A percentile compares a stretch with the other conserved stretches of the same genome.
Evolutionary conservation across 352 stramenopile species (phyloP).

Genomic region (Aphanomyces euteiches): DNA sequence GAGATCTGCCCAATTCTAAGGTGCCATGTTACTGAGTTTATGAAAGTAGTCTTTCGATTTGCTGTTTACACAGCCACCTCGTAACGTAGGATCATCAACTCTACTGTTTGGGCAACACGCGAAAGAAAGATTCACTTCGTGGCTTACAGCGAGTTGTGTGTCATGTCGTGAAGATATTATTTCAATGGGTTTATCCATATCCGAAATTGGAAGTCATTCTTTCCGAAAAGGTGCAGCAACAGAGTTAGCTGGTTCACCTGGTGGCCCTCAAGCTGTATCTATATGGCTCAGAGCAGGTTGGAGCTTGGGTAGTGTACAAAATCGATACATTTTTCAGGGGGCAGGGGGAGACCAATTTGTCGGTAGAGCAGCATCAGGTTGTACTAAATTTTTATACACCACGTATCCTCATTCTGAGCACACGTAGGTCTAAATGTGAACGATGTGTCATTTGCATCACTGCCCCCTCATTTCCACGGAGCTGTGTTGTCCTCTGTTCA

Average conservation of each 20-base stretch:
- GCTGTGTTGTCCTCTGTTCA: background rate
- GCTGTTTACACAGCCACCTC: conserved; percentile 1
- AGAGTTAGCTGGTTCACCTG: background rate
- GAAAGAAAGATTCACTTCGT: background rate
- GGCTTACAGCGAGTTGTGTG: background rate
- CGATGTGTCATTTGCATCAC: background rate
- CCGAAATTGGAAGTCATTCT: conserved; percentile 9
- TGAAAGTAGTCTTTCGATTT: background rate
- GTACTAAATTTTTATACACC: background rate
- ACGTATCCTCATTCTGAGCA: background rate
- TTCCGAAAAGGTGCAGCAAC: background rate
- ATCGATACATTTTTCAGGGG: conserved; percentile 1
- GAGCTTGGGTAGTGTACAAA: conserved; percentile 4
- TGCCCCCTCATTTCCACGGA: background rate
- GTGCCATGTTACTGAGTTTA: background rate
- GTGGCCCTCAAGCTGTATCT: background rate
- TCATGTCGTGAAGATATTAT: background rate
- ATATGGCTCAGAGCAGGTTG: conserved; percentile 1
- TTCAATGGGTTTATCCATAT: background rate
- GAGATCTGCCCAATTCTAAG: conserved; percentile 14
- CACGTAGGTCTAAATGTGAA: background rate
- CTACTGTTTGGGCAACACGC: background rate
- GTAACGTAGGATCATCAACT: background rate
- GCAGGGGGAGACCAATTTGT: conserved; percentile 1
- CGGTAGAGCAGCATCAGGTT: background rate